These are phyloP conservation scores for barrel medic (Medicago truncatula) DNA, from an alignment of 306 rosid species.

Conservation along the genomic window MtrunA17r5.0-ANR NC_053048.1:39540501-39541000, in stretches of 20 bases:
- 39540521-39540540: conserved; percentile 99
- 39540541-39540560: conserved; percentile 96
- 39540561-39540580: conserved; percentile 86
- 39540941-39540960: conserved; percentile 19
- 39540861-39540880: conserved; percentile 89
- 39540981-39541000: too few species aligned
- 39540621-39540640: conserved; percentile 31
- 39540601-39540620: conserved; percentile 66
- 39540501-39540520: conserved; percentile 97
- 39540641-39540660: conserved; percentile 28
- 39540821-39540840: conserved; percentile 91
- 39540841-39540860: conserved; percentile 80
- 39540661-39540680: not conserved
- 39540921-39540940: conserved; percentile 28
- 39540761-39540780: conserved; percentile 99
- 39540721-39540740: conserved; percentile 80
- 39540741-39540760: conserved; percentile 94
- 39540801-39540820: conserved; percentile 80
- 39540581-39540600: conserved; percentile 71
- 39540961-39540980: conserved; percentile 15
- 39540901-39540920: conserved; percentile 44
- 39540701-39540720: conserved; percentile 73
- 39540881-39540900: conserved; percentile 93
- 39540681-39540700: not conserved
- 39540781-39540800: conserved; percentile 90